Evolutionary conservation across 1,139 yeast genomes (phyloP), one percentile per base, ranked within the genome.

Genomic region (Blastobotrys persicus): DNA sequence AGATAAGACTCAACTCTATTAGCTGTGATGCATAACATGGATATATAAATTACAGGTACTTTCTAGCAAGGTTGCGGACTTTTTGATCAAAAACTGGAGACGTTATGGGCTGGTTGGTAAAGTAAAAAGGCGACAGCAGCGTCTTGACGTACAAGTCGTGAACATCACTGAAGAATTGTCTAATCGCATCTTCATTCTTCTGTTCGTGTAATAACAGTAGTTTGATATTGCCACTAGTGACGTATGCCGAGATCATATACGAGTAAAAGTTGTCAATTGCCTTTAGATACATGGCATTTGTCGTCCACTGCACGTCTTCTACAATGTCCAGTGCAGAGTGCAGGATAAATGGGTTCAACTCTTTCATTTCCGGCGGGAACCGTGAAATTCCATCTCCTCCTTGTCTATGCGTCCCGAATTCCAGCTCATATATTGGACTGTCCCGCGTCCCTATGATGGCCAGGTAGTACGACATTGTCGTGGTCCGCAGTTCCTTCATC

Each of bases 101-200:
- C 28, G 78, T 74, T 31, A 92, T 87, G 1, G 91, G 83, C 55
- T 83, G 85, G 61, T 88, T 86, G 40, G 82, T 79, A 47, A 78
- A 74, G 64, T 89, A 92, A 63, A 92, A 92, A 1, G 98, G 98
- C 57, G 86, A 88, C 72, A 92, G 71, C 46, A 88, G 67, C 14
- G 92, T 81, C 69, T 91, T 92, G 31, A 87, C 89, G 60, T 91
- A 92, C 46, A 91, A 71, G 59, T 92, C 98, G 66, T 91, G 87
- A 13, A 87, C 78, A 53, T 91, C 98, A 46, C 77, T 75, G 65
- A 89, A 88, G 64, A 92, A 91, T 63, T 85, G 94, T 57, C 83
- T 80, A 28, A 91, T 85, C 12, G 85, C 75, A 59, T 83, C 91
- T 56, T 88, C 96, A 59, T 83, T 61, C 38, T 70, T 67, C 23